Percentiles rank a stretch among this genome's conserved stretches.
phyloP scores from a whole-genome alignment of 2,329 filamentous ascomycete species.

The Paecilomyces formosus region DNA sequence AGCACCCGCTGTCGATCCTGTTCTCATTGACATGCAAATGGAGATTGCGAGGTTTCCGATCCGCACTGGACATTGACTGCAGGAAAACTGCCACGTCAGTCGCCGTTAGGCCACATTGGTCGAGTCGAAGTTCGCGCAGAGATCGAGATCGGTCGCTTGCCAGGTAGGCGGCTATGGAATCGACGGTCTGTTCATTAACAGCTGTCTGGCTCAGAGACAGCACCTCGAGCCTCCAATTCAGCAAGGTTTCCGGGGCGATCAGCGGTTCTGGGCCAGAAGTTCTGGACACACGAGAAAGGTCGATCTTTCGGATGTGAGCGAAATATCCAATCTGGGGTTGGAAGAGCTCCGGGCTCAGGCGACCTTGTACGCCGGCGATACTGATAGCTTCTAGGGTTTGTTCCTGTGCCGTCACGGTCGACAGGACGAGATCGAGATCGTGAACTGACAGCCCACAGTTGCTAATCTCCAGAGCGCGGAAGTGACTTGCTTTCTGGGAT shows the following conservation, averaged over 20 bases:
- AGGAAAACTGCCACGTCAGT: slow-evolving; percentile 58
- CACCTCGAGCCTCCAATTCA: slow-evolving; percentile 61
- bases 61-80: slow-evolving; percentile 51
- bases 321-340: slow-evolving; percentile 61
- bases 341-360: slow-evolving; percentile 57
- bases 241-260: slow-evolving; percentile 58
- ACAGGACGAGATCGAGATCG: slow-evolving; percentile 51
- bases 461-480: slow-evolving; percentile 61
- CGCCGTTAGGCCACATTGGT: slow-evolving; percentile 60
- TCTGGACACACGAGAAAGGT: slow-evolving; percentile 57
- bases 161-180: slow-evolving; percentile 59
- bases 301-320: slow-evolving; percentile 57
- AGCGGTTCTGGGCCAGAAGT: slow-evolving; percentile 57
- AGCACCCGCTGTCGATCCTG: slow-evolving; percentile 37
- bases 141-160: slow-evolving; percentile 52
- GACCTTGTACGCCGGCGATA: slow-evolving; percentile 59
- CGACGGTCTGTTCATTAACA: slow-evolving; percentile 56
- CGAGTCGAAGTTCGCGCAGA: slow-evolving; percentile 55
- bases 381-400: slow-evolving; percentile 60
- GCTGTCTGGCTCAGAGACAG: slow-evolving; percentile 57
- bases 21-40: slow-evolving; percentile 62
- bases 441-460: slow-evolving; percentile 50
- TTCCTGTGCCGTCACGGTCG: slow-evolving; percentile 57
- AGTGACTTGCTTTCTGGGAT: slow-evolving; percentile 55
- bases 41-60: slow-evolving; percentile 47